These are phyloP conservation scores for Yamadazyma laniorum DNA, from an alignment of 805 yeast genomes.

Conservation along the genomic window DNA sequence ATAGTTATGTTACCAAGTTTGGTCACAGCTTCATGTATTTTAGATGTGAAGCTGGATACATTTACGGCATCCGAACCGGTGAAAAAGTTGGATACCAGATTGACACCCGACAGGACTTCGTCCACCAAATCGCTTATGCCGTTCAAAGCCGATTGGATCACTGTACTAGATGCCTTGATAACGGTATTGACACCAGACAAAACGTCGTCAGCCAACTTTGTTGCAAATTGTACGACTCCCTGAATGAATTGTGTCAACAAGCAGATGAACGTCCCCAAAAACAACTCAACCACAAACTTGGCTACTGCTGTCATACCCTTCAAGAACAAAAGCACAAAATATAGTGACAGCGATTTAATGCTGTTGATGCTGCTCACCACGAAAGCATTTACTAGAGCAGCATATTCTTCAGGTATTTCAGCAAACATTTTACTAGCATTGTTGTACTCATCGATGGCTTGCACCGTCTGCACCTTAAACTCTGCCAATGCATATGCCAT, in stretches of 20 bases:
- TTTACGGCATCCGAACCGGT: constrained; percentile 29
- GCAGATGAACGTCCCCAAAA: constrained; percentile 86
- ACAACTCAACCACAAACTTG: constrained; percentile 64
- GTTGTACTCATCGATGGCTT: constrained; percentile 7
- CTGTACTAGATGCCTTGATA: constrained; percentile 36
- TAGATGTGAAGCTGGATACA: constrained; percentile 33
- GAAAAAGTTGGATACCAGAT: constrained; percentile 42
- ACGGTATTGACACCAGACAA: constrained; percentile 57
- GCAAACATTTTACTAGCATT: neutral
- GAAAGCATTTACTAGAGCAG: constrained; percentile 7
- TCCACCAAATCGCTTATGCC: constrained; percentile 6
- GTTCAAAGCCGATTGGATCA: constrained; percentile 11
- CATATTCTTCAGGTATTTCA: constrained; percentile 8
- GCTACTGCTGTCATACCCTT: constrained; percentile 46
- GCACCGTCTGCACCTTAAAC: constrained; percentile 2
- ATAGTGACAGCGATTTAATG: constrained; percentile 8
- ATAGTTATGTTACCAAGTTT: constrained; percentile 59
- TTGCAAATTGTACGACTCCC: constrained; percentile 69
- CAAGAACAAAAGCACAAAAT: constrained; percentile 7
- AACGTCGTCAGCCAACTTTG: constrained; percentile 69
- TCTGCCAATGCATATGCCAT: constrained; percentile 14
- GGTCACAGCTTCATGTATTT: constrained; percentile 58
- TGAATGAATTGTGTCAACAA: constrained; percentile 70
- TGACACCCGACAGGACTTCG: constrained; percentile 10
- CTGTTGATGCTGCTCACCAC: constrained; percentile 5